Percentiles rank a stretch among this genome's conserved stretches.
These are phyloP conservation scores for Bathelium albidoporum DNA, from an alignment of 495 filamentous ascomycete genomes.

Conservation along the genomic window DNA sequence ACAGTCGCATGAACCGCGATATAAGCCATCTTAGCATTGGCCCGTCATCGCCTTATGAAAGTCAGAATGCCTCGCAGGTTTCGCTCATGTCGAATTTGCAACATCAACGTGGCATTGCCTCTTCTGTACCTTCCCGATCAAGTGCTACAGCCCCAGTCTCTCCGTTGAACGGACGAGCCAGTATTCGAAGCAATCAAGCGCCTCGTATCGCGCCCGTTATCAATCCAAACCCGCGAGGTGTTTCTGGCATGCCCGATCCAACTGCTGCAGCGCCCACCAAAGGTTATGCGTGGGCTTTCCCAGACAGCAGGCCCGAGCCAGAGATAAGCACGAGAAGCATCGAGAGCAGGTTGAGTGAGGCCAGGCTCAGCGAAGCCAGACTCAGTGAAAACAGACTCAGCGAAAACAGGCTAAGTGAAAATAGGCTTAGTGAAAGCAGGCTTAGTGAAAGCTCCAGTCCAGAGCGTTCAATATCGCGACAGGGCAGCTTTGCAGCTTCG, in stretches of 20 bases:
- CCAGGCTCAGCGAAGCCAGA: too few species aligned
- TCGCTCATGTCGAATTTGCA: constrained; percentile 33
- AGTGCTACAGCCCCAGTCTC: constrained; percentile 29
- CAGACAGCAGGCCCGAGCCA: constrained; percentile 13
- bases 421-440: constrained; percentile 18
- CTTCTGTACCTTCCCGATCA: constrained; percentile 17
- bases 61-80: constrained; percentile 32
- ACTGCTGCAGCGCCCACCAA: constrained; percentile 33
- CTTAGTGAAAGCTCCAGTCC: constrained; percentile 29
- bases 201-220: constrained; percentile 32
- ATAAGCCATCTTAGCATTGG: constrained; percentile 29
- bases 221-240: constrained; percentile 25
- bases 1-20: constrained; percentile 31
- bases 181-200: constrained; percentile 17
- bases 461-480: constrained; percentile 24
- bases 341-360: background rate
- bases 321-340: background rate
- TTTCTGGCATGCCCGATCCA: constrained; percentile 33
- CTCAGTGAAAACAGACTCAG: too few species aligned
- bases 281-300: constrained; percentile 37
- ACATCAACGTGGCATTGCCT: constrained; percentile 26
- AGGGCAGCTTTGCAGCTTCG: constrained; percentile 29
- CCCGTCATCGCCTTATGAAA: constrained; percentile 33
- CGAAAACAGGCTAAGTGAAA: too few species aligned
- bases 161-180: constrained; percentile 21